Base-by-base conservation (phyloP, 2,329 filamentous ascomycete genomes). In the Pseudodiploospora longispora region DNA sequence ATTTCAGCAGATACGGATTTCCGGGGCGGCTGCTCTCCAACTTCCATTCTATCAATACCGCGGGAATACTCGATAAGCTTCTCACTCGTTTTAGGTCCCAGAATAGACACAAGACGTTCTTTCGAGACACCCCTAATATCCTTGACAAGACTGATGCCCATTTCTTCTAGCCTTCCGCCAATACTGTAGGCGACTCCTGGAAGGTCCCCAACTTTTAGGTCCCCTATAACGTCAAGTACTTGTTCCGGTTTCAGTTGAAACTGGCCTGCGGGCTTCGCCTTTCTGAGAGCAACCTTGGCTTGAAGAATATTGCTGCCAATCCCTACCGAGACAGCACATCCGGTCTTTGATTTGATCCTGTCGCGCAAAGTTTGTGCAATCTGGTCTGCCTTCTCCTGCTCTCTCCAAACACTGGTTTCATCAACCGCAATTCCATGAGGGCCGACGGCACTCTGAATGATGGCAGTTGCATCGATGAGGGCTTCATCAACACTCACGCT, bases 401-500 rank as follows among this genome's bases (percentile, higher is more conserved):
- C 90, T 42, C 81, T 76, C 68, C 80, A 80, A 1, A 88, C 72
- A 47, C 76, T 85, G 1, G 77, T 83, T 59, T 93, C 85, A 6
- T 76, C 74, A 4, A 82, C 59, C 1, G 74, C 76, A 6, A 58
- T 47, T 1, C 85, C 87, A 53, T 85, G 76, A 2, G 83, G 85
- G 3, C 79, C 81, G 8, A 78, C 75, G 10, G 74, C 75, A 9
- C 74, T 68, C 37, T 88, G 67, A 47, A 93, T 85, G 4, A 86
- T 65, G 4, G 70, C 69, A 3, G 87, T 93, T 31, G 90, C 76
- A 62, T 98, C 93, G 10, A 98, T 68, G 6, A 98, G 74, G 1
- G 89, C 93, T 64, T 98, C 94, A 53, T 98, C 94, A 38, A 98
- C 86, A 58, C 93, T 97, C 42, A 98, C 91, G 57, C 93, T 97